Evolutionary conservation across 257 asterid species (phyloP).

Genomic region (Scutellaria baicalensis): DNA sequence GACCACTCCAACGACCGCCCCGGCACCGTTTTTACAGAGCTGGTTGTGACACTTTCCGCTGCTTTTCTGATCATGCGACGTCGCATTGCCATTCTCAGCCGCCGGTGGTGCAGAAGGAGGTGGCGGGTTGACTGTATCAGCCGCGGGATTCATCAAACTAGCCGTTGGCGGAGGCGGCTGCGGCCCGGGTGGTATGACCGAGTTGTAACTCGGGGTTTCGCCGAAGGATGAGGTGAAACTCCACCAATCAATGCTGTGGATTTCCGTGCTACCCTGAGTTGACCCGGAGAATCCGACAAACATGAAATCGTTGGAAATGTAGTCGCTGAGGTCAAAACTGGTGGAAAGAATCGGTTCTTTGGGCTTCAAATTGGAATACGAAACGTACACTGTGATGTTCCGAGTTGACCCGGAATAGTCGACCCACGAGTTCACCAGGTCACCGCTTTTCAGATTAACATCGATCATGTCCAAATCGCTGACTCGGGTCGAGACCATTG

Average conservation of each 20-base stretch:
- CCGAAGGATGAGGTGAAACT: slow-evolving; percentile 70
- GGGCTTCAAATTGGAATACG: slow-evolving; percentile 63
- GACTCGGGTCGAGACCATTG: slow-evolving; percentile 50
- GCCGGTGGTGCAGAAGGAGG: slow-evolving; percentile 40
- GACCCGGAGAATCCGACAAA: slow-evolving; percentile 84
- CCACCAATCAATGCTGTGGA: slow-evolving; percentile 81
- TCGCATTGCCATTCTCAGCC: slow-evolving; percentile 17
- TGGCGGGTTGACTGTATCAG: slow-evolving; percentile 21
- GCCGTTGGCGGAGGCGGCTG: slow-evolving; percentile 47
- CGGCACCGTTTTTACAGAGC: slow-evolving; percentile 54
- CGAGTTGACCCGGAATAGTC: slow-evolving; percentile 63
- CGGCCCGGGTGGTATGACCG: slow-evolving; percentile 14
- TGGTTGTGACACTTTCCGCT: slow-evolving; percentile 44
- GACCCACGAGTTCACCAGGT: slow-evolving; percentile 72
- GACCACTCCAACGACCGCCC: slow-evolving; percentile 71
- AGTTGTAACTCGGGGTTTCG: slow-evolving; percentile 21
- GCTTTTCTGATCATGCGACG: slow-evolving; percentile 4
- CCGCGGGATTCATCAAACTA: slow-evolving; percentile 47
- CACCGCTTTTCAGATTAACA: slow-evolving; percentile 62
- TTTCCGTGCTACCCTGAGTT: slow-evolving; percentile 90
- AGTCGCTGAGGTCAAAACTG: slow-evolving; percentile 39
- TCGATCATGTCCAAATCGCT: slow-evolving; percentile 41
- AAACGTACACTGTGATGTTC: slow-evolving; percentile 39
- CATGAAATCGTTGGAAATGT: slow-evolving; percentile 37
- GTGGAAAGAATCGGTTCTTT: slow-evolving; percentile 49